Evolutionary conservation across 805 yeast genomes (phyloP).

Genomic region (Saturnispora kantuleensis): DNA sequence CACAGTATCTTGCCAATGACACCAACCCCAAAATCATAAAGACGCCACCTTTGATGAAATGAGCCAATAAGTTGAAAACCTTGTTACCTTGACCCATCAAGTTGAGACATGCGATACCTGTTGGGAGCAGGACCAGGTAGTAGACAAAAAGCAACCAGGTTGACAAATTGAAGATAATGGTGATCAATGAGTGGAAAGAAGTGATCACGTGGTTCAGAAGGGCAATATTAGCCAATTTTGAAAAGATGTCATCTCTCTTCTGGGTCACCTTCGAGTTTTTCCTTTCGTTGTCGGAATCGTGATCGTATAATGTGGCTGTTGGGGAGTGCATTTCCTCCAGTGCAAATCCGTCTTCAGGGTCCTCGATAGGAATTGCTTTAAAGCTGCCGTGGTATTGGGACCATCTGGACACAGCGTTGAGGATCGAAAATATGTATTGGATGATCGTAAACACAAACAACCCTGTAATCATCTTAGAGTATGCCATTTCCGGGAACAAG

Average conservation of each 20-base stretch:
- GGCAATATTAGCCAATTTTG: conserved; percentile 23
- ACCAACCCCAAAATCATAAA: conserved; percentile 68
- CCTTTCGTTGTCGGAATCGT: conserved; percentile 4
- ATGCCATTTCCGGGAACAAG: conserved; percentile 70
- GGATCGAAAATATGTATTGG: conserved; percentile 47
- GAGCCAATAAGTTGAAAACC: conserved; percentile 82
- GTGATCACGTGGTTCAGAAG: neutral
- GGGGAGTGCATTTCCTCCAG: conserved; percentile 26
- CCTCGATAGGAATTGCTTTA: conserved; percentile 10
- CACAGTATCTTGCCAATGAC: conserved; percentile 80
- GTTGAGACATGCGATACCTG: conserved; percentile 56
- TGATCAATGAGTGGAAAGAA: conserved; percentile 22
- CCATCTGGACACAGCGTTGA: conserved; percentile 39
- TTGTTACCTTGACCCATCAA: conserved; percentile 56
- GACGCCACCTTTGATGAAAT: conserved; percentile 92
- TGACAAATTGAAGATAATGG: conserved; percentile 37
- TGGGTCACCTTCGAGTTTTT: conserved; percentile 6
- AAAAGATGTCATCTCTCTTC: conserved; percentile 27
- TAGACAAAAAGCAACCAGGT: conserved; percentile 59
- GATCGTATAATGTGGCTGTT: conserved; percentile 29
- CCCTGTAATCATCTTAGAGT: conserved; percentile 54
- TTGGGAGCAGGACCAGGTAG: conserved; percentile 44
- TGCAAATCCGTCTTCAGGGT: conserved; percentile 16
- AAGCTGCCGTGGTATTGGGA: conserved; percentile 14
- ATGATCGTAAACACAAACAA: conserved; percentile 41